Evolutionary conservation across 1,284 basidiomycete genomes (phyloP).

Genomic region (Rhodotorula sp.): DNA sequence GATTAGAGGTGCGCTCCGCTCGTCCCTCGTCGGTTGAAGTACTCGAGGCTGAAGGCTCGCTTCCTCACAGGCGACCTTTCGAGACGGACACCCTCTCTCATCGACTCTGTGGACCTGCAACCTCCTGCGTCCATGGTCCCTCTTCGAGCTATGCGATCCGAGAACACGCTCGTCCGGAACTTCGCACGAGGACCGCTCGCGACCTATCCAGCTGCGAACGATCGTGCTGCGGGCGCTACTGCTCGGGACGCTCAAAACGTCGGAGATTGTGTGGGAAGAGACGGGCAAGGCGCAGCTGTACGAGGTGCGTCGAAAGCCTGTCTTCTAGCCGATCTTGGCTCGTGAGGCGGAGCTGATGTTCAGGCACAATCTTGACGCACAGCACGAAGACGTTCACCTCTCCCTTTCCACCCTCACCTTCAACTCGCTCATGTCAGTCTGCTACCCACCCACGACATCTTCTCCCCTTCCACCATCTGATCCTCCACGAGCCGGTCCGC

Average conservation of each 20-base stretch:
- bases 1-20: slow-evolving; percentile 66
- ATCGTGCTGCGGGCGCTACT: slow-evolving; percentile 69
- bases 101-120: slow-evolving; percentile 82
- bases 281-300: slow-evolving; percentile 67
- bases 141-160: slow-evolving; percentile 51
- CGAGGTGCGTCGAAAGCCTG: slow-evolving; percentile 63
- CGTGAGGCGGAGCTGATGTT: background rate
- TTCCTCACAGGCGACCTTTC: slow-evolving; percentile 72
- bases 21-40: too few relatives aligned
- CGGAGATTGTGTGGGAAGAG: slow-evolving; percentile 78
- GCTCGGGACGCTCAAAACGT: slow-evolving; percentile 74
- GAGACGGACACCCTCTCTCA: slow-evolving; percentile 74
- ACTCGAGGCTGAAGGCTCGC: background rate
- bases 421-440: slow-evolving; percentile 18
- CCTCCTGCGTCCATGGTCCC: slow-evolving; percentile 63
- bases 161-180: slow-evolving; percentile 46
- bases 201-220: slow-evolving; percentile 37
- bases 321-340: slow-evolving; percentile 16
- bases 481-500: background rate
- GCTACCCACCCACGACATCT: slow-evolving; percentile 3
- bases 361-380: background rate
- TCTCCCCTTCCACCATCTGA: background rate
- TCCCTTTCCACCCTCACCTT: slow-evolving; percentile 22
- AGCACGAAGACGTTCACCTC: slow-evolving; percentile 40
- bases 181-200: too few relatives aligned